These are phyloP conservation scores for Trichothecium sympodiale DNA, from an alignment of 2,329 filamentous ascomycete species.

Conservation along the genomic window DNA sequence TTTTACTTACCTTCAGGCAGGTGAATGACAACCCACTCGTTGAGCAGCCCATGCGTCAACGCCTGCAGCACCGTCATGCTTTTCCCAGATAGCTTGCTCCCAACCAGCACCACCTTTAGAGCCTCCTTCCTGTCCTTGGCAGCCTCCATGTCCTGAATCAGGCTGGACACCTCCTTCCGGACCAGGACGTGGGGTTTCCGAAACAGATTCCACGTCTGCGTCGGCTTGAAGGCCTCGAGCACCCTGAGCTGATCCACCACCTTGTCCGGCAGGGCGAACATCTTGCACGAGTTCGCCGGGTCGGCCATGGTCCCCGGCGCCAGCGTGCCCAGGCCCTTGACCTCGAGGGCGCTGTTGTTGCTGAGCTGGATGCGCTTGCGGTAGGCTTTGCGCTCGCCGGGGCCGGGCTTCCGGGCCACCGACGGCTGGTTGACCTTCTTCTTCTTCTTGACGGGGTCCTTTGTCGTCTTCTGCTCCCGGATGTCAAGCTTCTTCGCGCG, in stretches of 20 bases:
- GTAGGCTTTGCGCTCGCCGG: conserved; percentile 77
- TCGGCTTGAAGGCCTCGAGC: conserved; percentile 83
- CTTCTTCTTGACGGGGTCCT: conserved; percentile 34
- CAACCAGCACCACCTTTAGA: conserved; percentile 57
- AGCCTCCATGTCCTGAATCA: conserved; percentile 52
- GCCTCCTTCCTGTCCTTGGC: conserved; percentile 41
- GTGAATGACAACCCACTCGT: conserved; percentile 80
- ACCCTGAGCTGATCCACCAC: conserved; percentile 71
- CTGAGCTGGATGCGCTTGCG: conserved; percentile 84
- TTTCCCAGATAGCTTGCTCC: conserved; percentile 70
- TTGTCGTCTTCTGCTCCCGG: conserved; percentile 21
- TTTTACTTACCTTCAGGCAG: conserved; percentile 83
- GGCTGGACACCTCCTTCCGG: conserved; percentile 62
- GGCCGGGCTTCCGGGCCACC: conserved; percentile 30
- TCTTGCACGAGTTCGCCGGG: conserved; percentile 46
- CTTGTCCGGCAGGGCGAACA: conserved; percentile 57
- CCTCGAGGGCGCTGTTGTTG: conserved; percentile 83
- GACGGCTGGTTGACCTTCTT: too few relatives aligned
- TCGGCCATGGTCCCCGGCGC: conserved; percentile 41
- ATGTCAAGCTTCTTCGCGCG: conserved; percentile 1
- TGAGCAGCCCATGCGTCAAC: conserved; percentile 68
- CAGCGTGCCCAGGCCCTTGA: conserved; percentile 56
- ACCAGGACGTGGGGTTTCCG: conserved; percentile 69
- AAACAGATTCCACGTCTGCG: conserved; percentile 83
- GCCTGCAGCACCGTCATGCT: conserved; percentile 77